Evolutionary conservation across 805 yeast species (phyloP), one percentile per base, ranked within the genome.

Genomic region (Limtongia smithiae): DNA sequence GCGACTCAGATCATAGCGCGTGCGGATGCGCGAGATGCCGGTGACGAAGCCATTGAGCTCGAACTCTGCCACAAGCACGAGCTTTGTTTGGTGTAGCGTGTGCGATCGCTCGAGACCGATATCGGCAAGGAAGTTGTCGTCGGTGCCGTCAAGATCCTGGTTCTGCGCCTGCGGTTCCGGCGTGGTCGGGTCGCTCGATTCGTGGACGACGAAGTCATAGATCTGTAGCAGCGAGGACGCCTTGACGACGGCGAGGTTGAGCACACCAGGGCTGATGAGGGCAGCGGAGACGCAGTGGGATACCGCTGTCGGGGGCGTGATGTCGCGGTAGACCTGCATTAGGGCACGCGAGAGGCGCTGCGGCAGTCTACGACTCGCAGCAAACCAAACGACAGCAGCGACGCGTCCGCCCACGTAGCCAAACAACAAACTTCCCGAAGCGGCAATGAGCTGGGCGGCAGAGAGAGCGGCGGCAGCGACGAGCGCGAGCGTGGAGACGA

Each of bases 251-350:
- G 87, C 68, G 60, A 90, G 69, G 57, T 83, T 84, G 55, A 71
- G 73, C 15, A 30, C 4, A 14, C 28, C 43, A 5, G 55, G 21
- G 17, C 35, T 9, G 15, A 46, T n/a, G 12, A 54, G 43, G 15
- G 36, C 6, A 1, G 52, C 58, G 2, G 78, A 70, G 21, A 81
- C 55, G 39, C 83, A 73, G 53, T 78, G 79, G n/a, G 82, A 66
- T 33, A 85, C 86, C 57, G 81, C 77, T 1, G 94, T 73, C 2
- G 96, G 94, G 58, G 79, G 84, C 41, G 85, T 73, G 58, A 88
- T 73, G 64, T 85, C 88, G 57, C 83, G 80, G 65, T 84, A 85
- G 14, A 84, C 83, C 60, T 87, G 87, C 96, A 88, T 88, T 22
- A 20, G 39, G 20, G 17, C 33, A 11, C 9, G 12, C n/a, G n/a